Base-by-base conservation (phyloP, 2,329 filamentous ascomycete species). In the Fusarium sulawesiense region DNA sequence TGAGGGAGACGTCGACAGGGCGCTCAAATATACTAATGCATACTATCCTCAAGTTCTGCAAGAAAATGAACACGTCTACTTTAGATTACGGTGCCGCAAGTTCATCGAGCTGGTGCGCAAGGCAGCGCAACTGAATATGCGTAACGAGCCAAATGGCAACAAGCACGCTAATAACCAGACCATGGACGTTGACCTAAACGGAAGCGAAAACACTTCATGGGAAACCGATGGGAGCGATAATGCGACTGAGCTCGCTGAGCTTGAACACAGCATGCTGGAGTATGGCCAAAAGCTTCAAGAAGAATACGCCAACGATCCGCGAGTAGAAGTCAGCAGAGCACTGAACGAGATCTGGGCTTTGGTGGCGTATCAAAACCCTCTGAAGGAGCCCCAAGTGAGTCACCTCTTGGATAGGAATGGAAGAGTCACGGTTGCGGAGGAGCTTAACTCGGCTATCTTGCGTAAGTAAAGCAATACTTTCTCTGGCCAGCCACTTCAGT, bases 101-200 rank as follows among this genome's bases (percentile, higher is more conserved):
- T 98, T 98, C 78, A 91, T 98, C 65, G 96, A 99, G 79, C 95
- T 99, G 91, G 93, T 97, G 74, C 88, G 92, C 42, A 88, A 87
- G 61, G 90, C 90, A 37, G 89, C 91, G 4, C 91, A 94, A 72
- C 80, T 92, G 20, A 86, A 85, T 74, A 81, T 85, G 37, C 80
- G 81, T 10, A 79, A 82, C 37, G 83, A 84, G 11, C 73, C 78
- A 7, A 86, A 84, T 68, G 78, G 73, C 78, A 77, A 85, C 66
- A 78, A 83, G 13, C 83, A 86, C 53, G 81, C 56, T 5, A 41
- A 46, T 8, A 62, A 82, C 78, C 72, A 87, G 69, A 83, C 83
- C 21, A 88, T 88, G 84, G 87, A 88, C 56, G 79, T 89, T 57
- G 87, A 89, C 70, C 82, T 85, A 46, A 84, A 85, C 50, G 81